Base-by-base conservation (phyloP, 495 filamentous ascomycete species). In the Chaetomium tenue region DNA sequence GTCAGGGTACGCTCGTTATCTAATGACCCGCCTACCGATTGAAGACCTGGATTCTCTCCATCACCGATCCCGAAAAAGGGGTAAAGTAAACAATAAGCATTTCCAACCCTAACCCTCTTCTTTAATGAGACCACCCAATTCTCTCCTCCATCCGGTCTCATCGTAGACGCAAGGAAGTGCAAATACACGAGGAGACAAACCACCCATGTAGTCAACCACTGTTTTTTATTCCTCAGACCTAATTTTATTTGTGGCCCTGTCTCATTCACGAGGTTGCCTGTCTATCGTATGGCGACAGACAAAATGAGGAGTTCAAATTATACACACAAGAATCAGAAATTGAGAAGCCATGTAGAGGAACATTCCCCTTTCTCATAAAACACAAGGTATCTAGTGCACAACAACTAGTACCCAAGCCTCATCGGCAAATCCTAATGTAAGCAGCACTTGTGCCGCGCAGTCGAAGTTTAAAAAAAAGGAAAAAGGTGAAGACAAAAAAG, bases 51-150 rank as follows among this genome's bases (percentile, higher is more conserved):
- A 37, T 37, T 44, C 40, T 44, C 40, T 44, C 40, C 13, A 3
- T 15, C 40, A 18, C 40, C 40, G 15, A 2, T 16, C 2, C 11
- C 3, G 15, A 3, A 53, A 56, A 56, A 56, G 30, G 53, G 53
- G 53, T n/a, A 39, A 56, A 55, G 53, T 56, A 56, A 56, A 56
- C 53, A 56, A 56, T 39, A 23, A 25, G 2, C 3, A 9, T 30
- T 2, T 5, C 50, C 26, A 39, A 56, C 53, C 53, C 53, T 56
- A 56, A 56, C 53, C 53, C 53, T 56, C 28, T 5, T 18, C n/a
- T n/a, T n/a, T n/a, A n/a, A n/a, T n/a, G n/a, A 5, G 22, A 4
- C 18, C 7, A 2, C 8, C n/a, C 20, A 3, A 23, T 5, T 5
- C 46, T 20, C 3, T 23, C 5, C 4, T 18, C 28, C n/a, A n/a